Conservation (phyloP, 2,329 filamentous ascomycete genomes). For the Xylariaceae sp. region DNA sequence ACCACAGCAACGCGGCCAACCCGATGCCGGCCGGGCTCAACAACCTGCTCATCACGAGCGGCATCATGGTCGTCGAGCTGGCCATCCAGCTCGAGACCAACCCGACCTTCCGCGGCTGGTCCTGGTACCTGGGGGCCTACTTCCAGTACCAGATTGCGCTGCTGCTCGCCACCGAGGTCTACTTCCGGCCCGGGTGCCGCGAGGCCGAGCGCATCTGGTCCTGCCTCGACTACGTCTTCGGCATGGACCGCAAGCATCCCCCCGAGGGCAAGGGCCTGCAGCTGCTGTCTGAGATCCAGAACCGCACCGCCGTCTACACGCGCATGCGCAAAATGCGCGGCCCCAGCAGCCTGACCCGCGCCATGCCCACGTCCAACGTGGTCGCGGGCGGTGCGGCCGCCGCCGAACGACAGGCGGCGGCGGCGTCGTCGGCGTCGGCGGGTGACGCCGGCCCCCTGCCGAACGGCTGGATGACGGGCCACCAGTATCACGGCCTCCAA, state of each 20-base stretch:
- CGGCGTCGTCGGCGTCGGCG: conserved; percentile 1
- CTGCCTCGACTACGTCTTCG: conserved; percentile 66
- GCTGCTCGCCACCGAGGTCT: conserved; percentile 60
- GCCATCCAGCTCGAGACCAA: conserved; percentile 39
- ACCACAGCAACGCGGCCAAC: conserved; percentile 40
- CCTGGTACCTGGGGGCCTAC: conserved; percentile 64
- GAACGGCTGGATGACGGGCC: conserved; percentile 6
- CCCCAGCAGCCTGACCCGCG: conserved; percentile 36
- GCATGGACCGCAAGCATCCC: conserved; percentile 43
- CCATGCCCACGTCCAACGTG: conserved; percentile 28
- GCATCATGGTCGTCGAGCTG: conserved; percentile 42
- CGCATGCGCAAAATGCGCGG: conserved; percentile 48
- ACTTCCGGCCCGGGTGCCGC: conserved; percentile 46
- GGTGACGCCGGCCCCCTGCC: conserved; percentile 1
- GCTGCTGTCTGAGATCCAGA: conserved; percentile 55
- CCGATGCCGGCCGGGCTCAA: conserved; percentile 55
- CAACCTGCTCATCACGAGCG: conserved; percentile 56
- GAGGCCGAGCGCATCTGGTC: conserved; percentile 62
- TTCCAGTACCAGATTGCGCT: conserved; percentile 67
- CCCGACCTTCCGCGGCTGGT: conserved; percentile 46
- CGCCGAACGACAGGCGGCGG: conserved; percentile 5
- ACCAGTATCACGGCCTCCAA: conserved; percentile 2
- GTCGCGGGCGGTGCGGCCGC: conserved; percentile 19
- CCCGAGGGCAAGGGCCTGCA: conserved; percentile 50
- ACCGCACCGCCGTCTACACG: conserved; percentile 53